phyloP scores from a whole-genome alignment of 768 basidiomycete genomes.

The Tylopilus felleus region DNA sequence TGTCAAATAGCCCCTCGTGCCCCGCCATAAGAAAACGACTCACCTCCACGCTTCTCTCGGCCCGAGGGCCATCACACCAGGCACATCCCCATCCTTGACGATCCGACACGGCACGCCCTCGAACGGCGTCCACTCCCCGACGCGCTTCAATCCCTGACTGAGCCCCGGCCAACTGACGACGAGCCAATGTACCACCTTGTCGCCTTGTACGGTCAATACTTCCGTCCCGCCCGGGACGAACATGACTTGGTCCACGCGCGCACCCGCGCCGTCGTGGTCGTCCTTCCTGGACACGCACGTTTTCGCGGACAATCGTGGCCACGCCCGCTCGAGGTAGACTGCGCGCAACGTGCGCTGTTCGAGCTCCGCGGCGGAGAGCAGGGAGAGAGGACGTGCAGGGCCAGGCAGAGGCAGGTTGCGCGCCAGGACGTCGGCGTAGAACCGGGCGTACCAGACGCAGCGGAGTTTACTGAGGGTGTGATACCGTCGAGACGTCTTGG shows the following conservation, averaged over 20 bases:
- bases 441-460: slow-evolving; percentile 23
- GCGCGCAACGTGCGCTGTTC: slow-evolving; percentile 30
- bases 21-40: neutral
- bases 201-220: slow-evolving; percentile 26
- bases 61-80: slow-evolving; percentile 21
- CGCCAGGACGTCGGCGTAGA: slow-evolving; percentile 23
- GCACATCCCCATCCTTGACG: slow-evolving; percentile 17
- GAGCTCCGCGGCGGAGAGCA: slow-evolving; percentile 21
- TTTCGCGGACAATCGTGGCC: slow-evolving; percentile 19
- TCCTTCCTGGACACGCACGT: slow-evolving; percentile 6
- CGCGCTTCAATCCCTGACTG: slow-evolving; percentile 11
- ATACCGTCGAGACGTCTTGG: slow-evolving; percentile 28
- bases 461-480: slow-evolving; percentile 25
- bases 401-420: slow-evolving; percentile 23
- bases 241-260: slow-evolving; percentile 26
- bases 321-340: slow-evolving; percentile 20
- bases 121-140: slow-evolving; percentile 19
- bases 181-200: slow-evolving; percentile 24
- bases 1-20: neutral
- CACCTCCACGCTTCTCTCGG: slow-evolving; percentile 12
- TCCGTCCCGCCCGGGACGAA: slow-evolving; percentile 26
- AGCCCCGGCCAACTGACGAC: slow-evolving; percentile 17
- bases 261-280: neutral
- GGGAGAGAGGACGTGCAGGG: slow-evolving; percentile 1
- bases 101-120: slow-evolving; percentile 18